Evolutionary conservation across 495 filamentous ascomycete species (phyloP).

Genomic region (Aspergillus affinis): DNA sequence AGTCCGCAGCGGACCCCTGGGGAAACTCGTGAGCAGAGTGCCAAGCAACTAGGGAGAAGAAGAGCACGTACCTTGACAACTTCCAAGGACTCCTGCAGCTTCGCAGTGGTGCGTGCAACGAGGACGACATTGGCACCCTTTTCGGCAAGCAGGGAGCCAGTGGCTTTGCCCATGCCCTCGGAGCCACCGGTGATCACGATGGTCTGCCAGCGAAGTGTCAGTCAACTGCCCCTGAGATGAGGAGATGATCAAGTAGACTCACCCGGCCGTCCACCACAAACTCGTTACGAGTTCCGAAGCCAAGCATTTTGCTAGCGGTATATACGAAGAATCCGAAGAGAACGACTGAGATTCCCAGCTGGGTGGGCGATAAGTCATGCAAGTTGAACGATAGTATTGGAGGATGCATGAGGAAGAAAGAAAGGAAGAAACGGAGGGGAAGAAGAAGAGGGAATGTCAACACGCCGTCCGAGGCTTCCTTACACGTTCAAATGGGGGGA

Average conservation of each 20-base stretch:
- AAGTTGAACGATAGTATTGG: constrained; percentile 24
- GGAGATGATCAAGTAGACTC: constrained; percentile 23
- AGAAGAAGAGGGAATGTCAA: background rate
- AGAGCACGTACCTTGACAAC: constrained; percentile 56
- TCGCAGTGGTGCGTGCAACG: constrained; percentile 71
- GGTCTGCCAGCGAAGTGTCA: constrained; percentile 53
- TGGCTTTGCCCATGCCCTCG: constrained; percentile 81
- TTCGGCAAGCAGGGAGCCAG: constrained; percentile 67
- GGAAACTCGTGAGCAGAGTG: constrained; percentile 16
- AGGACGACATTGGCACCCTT: constrained; percentile 89
- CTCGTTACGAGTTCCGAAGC: constrained; percentile 66
- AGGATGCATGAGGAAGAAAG: constrained; percentile 33
- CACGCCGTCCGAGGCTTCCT: background rate
- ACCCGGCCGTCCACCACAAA: constrained; percentile 82
- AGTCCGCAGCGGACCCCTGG: constrained; percentile 58
- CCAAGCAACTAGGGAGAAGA: background rate
- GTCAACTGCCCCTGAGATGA: constrained; percentile 14
- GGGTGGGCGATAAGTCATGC: constrained; percentile 28
- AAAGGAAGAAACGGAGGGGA: constrained; percentile 7
- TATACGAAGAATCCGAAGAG: constrained; percentile 47
- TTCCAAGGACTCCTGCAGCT: constrained; percentile 70
- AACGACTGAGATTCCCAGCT: constrained; percentile 43
- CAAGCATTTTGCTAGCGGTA: constrained; percentile 58
- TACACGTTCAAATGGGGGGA: background rate
- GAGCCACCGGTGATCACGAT: constrained; percentile 89